phyloP scores from a whole-genome alignment of 495 filamentous ascomycete species.

The Lasiosphaeria hispida region DNA sequence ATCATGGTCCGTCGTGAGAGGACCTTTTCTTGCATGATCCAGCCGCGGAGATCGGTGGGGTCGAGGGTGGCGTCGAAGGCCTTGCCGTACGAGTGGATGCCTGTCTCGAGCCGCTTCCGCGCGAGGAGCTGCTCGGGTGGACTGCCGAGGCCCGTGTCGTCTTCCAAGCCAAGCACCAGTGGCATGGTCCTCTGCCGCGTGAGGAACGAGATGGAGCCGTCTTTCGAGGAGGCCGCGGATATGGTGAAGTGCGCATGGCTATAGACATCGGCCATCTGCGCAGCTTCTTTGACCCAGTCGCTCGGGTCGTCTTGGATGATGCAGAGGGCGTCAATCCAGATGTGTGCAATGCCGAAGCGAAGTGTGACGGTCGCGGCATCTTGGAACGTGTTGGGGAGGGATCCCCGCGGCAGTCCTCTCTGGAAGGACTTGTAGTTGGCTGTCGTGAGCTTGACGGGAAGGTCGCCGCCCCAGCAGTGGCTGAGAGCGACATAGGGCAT shows the following conservation, averaged over 20 bases:
- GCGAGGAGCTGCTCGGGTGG: not conserved
- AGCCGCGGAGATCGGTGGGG: constrained; percentile 1
- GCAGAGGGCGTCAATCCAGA: constrained; percentile 3
- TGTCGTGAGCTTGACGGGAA: constrained; percentile 3
- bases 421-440: not conserved
- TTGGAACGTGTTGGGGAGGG: constrained; percentile 3
- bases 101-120: constrained; percentile 1
- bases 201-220: not conserved
- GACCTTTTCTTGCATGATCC: constrained; percentile 2
- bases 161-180: constrained; percentile 1
- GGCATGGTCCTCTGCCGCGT: constrained; percentile 3
- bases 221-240: constrained; percentile 4
- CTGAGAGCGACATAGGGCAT: constrained; percentile 2
- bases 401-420: constrained; percentile 3
- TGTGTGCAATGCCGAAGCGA: constrained; percentile 2
- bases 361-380: not conserved
- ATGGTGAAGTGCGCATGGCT: constrained; percentile 4
- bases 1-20: constrained; percentile 1
- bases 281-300: not conserved
- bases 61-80: constrained; percentile 1
- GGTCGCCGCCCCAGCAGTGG: constrained; percentile 5
- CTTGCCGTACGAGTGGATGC: constrained; percentile 5
- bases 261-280: not conserved
- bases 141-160: not conserved
- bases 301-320: not conserved